Conservation (phyloP, 176 grass and related monocot genomes). For the Cenchrus purpureus region DNA sequence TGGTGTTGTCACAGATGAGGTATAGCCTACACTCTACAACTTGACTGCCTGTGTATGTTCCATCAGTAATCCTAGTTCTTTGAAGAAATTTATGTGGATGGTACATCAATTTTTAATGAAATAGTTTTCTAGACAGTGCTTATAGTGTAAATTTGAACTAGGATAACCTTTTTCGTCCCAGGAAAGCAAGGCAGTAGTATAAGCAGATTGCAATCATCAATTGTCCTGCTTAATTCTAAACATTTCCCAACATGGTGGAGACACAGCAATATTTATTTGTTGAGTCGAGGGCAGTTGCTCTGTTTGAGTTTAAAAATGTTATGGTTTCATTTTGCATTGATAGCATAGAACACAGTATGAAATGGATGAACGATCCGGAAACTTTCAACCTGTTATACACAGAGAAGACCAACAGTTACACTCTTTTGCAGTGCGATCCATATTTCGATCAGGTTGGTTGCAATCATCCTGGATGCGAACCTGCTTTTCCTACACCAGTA, state of each 20-base stretch:
- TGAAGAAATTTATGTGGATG: background rate
- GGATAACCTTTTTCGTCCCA: background rate
- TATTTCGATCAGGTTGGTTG: slow-evolving; percentile 89
- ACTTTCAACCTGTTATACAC: background rate
- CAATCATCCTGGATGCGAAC: slow-evolving; percentile 86
- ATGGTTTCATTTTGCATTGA: background rate
- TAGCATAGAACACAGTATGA: background rate
- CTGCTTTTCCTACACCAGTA: slow-evolving; percentile 66
- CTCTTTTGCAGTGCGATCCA: slow-evolving; percentile 78
- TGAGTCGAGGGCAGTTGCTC: background rate
- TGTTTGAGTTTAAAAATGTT: background rate
- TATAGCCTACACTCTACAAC: slow-evolving; percentile 28
- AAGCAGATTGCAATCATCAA: background rate
- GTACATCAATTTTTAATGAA: background rate
- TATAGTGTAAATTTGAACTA: background rate
- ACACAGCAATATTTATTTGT: background rate
- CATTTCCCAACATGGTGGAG: background rate
- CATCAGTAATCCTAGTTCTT: slow-evolving; percentile 2
- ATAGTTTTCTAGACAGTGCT: background rate
- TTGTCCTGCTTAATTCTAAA: background rate
- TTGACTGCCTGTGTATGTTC: slow-evolving; percentile 13
- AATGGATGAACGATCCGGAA: slow-evolving; percentile 15
- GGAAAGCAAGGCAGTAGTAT: background rate
- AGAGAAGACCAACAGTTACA: slow-evolving; percentile 20
- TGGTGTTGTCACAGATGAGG: slow-evolving; percentile 96